Conservation (phyloP, 305 asterid genomes). For the Galium porrigens region DNA sequence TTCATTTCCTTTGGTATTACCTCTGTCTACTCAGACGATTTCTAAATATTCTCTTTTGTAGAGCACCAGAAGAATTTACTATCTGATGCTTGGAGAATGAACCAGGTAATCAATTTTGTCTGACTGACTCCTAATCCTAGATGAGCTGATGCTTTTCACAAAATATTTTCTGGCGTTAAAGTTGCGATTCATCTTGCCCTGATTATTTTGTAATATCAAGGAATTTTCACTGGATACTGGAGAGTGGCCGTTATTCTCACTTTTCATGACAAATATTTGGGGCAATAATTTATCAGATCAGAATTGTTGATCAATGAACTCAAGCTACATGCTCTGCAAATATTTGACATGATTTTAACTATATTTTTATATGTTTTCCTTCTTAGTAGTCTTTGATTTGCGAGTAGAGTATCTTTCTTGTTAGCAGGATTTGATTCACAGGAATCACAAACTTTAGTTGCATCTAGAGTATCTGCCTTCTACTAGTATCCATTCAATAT, state of each 20-base stretch:
- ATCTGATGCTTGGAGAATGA: slow-evolving; percentile 85
- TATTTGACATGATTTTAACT: background rate
- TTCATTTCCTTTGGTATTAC: slow-evolving; percentile 15
- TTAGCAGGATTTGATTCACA: background rate
- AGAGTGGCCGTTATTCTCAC: background rate
- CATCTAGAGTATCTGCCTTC: background rate
- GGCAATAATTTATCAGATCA: background rate
- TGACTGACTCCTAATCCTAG: background rate
- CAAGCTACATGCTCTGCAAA: background rate
- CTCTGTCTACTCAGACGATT: slow-evolving; percentile 5
- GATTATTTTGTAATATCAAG: background rate
- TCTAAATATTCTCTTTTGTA: slow-evolving; percentile 22
- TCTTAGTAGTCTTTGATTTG: background rate
- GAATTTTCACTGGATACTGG: background rate
- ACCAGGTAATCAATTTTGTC: slow-evolving; percentile 43
- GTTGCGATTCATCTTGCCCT: background rate
- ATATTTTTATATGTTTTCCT: background rate
- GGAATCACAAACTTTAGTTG: background rate
- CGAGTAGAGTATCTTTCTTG: background rate
- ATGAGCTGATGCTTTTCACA: background rate
- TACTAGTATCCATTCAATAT: background rate
- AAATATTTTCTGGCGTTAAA: background rate
- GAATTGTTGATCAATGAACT: background rate
- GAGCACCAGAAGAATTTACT: slow-evolving; percentile 88
- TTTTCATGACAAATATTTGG: background rate